phyloP scores from a whole-genome alignment of 331 rosid species.

The Stylosanthes scabra region DNA sequence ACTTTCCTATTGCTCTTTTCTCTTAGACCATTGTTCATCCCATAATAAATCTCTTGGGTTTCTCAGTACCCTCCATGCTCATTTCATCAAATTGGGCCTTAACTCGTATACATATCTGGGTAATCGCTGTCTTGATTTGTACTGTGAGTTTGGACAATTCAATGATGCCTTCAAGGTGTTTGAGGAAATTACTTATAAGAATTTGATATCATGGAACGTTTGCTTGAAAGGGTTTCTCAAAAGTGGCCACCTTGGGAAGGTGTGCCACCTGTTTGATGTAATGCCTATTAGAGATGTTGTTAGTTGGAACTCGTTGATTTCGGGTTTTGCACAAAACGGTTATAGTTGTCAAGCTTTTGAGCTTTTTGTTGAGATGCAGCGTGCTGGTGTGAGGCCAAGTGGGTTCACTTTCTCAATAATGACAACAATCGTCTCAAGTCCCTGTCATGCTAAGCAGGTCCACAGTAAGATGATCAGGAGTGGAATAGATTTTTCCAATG shows the following conservation, averaged over 20 bases:
- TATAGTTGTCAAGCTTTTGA: conserved; percentile 51
- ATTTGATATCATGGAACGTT: conserved; percentile 72
- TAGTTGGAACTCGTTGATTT: conserved; percentile 83
- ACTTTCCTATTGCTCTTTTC: conserved; percentile 57
- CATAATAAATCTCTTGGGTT: conserved; percentile 42
- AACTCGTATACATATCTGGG: conserved; percentile 70
- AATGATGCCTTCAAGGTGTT: conserved; percentile 61
- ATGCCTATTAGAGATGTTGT: conserved; percentile 83
- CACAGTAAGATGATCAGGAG: conserved; percentile 67
- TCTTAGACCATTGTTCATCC: conserved; percentile 53
- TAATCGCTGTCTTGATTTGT: conserved; percentile 67
- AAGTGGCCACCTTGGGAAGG: conserved; percentile 53
- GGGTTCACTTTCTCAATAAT: conserved; percentile 74
- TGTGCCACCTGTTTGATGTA: conserved; percentile 61
- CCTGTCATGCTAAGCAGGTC: conserved; percentile 64
- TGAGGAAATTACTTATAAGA: conserved; percentile 65
- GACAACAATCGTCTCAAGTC: conserved; percentile 47
- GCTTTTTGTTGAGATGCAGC: conserved; percentile 64
- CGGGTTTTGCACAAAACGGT: conserved; percentile 58
- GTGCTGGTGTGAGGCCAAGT: conserved; percentile 62
- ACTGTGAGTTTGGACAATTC: conserved; percentile 53
- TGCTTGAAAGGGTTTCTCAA: conserved; percentile 60
- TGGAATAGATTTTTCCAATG: conserved; percentile 56
- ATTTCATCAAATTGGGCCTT: conserved; percentile 69
- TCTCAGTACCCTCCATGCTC: conserved; percentile 63